A percentile compares a stretch with the other conserved stretches of the same genome.
Conservation (phyloP, 2,329 filamentous ascomycete genomes). For the Waltergamsia citrina region DNA sequence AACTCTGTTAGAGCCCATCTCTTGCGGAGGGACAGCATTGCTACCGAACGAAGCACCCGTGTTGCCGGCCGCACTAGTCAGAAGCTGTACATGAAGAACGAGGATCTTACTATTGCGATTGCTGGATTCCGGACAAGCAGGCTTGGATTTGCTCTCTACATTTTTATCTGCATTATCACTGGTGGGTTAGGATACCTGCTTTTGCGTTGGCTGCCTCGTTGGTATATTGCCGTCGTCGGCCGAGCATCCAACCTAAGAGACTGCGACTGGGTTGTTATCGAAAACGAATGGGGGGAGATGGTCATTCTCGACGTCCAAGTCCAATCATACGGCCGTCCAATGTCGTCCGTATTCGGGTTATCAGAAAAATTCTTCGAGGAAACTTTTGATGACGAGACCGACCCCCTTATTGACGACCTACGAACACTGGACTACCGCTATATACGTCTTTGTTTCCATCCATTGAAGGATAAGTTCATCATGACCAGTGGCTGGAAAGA, state of each 20-base stretch:
- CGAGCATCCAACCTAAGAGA: slow-evolving; percentile 57
- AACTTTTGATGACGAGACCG: slow-evolving; percentile 50
- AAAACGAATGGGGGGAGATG: slow-evolving; percentile 97
- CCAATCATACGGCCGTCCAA: slow-evolving; percentile 40
- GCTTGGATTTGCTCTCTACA: slow-evolving; percentile 60
- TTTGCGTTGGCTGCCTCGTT: slow-evolving; percentile 81
- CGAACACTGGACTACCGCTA: slow-evolving; percentile 87
- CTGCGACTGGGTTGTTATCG: slow-evolving; percentile 87
- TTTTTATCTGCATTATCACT: slow-evolving; percentile 60
- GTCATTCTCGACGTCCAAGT: slow-evolving; percentile 59
- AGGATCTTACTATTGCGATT: slow-evolving; percentile 89
- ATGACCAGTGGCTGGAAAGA: slow-evolving; percentile 91
- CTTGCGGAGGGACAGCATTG: slow-evolving; percentile 59
- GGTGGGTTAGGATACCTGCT: slow-evolving; percentile 74
- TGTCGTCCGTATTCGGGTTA: slow-evolving; percentile 58
- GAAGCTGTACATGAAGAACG: slow-evolving; percentile 86
- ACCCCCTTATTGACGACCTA: slow-evolving; percentile 67
- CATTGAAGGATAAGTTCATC: slow-evolving; percentile 78
- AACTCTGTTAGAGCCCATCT: slow-evolving; percentile 54
- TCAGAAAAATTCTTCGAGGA: slow-evolving; percentile 49
- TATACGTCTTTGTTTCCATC: slow-evolving; percentile 86
- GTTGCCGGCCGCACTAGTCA: slow-evolving; percentile 62
- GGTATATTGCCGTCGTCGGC: slow-evolving; percentile 72
- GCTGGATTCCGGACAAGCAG: slow-evolving; percentile 79
- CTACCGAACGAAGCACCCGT: slow-evolving; percentile 57